A percentile compares a stretch with the other conserved stretches of the same genome.
These are phyloP conservation scores for Ramaria rubella DNA, from an alignment of 768 basidiomycete genomes.

Conservation along the genomic window DNA sequence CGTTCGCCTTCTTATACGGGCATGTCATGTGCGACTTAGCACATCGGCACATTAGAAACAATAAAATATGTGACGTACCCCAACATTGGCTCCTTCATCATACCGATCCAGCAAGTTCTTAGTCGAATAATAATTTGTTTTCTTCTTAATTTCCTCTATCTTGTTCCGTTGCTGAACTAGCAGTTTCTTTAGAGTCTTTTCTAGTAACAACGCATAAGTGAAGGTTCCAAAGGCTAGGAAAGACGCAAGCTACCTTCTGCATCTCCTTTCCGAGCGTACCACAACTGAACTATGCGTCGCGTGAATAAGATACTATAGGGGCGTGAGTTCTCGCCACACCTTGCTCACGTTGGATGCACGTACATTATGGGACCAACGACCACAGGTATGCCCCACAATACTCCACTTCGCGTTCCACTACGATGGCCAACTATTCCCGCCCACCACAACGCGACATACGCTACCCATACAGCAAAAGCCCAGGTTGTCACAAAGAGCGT, in stretches of 20 bases:
- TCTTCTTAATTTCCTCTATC: slow-evolving; percentile 95
- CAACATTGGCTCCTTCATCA: slow-evolving; percentile 42
- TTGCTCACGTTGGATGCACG: slow-evolving; percentile 27
- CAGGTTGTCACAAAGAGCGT: slow-evolving; percentile 74
- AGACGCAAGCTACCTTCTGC: slow-evolving; percentile 57
- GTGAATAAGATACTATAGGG: slow-evolving; percentile 60
- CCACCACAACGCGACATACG: slow-evolving; percentile 73
- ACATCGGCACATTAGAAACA: slow-evolving; percentile 23
- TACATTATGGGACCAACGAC: slow-evolving; percentile 74
- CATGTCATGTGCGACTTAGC: slow-evolving; percentile 13
- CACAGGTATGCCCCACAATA: slow-evolving; percentile 42
- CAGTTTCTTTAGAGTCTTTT: slow-evolving; percentile 67
- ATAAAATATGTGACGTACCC: slow-evolving; percentile 16
- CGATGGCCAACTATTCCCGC: slow-evolving; percentile 37
- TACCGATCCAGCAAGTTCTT: slow-evolving; percentile 86
- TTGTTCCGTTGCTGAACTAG: slow-evolving; percentile 76
- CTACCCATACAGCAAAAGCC: slow-evolving; percentile 65
- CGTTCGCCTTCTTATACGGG: slow-evolving; percentile 16
- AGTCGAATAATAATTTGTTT: slow-evolving; percentile 92
- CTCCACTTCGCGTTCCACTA: slow-evolving; percentile 34
- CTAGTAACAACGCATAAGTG: slow-evolving; percentile 33
- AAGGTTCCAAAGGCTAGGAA: slow-evolving; percentile 1
- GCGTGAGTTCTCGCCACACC: neutral
- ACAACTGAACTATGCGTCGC: slow-evolving; percentile 73
- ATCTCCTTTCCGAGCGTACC: slow-evolving; percentile 75